phyloP scores from a whole-genome alignment of 257 asterid genomes.

The Gentiana dahurica region DNA sequence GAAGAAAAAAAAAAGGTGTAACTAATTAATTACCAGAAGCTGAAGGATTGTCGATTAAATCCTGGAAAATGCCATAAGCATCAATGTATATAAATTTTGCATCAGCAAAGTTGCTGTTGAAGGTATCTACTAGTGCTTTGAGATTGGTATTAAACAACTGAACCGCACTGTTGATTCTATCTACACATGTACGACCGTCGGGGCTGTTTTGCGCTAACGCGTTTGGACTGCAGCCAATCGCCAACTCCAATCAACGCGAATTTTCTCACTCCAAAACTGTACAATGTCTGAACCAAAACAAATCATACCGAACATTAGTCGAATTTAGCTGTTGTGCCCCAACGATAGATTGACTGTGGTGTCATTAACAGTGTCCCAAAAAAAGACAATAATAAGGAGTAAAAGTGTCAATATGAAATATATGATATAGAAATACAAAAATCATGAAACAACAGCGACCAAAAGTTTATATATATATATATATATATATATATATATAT shows the following conservation, averaged over 20 bases:
- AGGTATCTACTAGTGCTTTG: constrained; percentile 45
- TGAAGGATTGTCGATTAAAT: constrained; percentile 53
- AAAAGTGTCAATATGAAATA: no score
- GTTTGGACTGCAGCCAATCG: constrained; percentile 91
- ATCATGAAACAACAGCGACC: not conserved
- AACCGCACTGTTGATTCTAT: constrained; percentile 56
- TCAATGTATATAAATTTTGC: constrained; percentile 59
- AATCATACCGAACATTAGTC: not conserved
- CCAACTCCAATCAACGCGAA: constrained; percentile 62
- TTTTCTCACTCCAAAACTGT: constrained; percentile 76
- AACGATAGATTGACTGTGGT: no score
- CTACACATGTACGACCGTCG: constrained; percentile 68
- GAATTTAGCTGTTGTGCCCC: no score
- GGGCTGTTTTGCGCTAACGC: constrained; percentile 87
- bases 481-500: no score
- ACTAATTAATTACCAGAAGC: constrained; percentile 37
- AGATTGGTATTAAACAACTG: constrained; percentile 58
- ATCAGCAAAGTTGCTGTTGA: constrained; percentile 50
- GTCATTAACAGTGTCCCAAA: no score
- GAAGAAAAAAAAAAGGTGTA: no score
- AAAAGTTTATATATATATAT: no score
- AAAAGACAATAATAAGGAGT: no score
- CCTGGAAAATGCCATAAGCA: constrained; percentile 83
- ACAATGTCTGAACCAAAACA: constrained; percentile 23
- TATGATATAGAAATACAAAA: no score